Base-by-base conservation (phyloP, 805 yeast species). In the Kazachstania taianensis region DNA sequence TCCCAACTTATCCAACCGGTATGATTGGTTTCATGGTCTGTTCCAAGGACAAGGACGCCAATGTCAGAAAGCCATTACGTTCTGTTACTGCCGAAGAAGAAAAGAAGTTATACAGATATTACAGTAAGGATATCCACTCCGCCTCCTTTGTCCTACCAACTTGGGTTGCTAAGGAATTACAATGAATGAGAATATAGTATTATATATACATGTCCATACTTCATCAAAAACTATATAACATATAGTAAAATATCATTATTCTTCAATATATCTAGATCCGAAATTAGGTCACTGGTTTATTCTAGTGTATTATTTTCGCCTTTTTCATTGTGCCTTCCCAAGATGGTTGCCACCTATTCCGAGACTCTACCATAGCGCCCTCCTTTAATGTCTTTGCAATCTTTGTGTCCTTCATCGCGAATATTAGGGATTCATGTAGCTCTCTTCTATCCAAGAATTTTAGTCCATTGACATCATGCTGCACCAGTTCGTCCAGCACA, bases 11-110 rank as follows among this genome's bases (percentile, higher is more conserved):
- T 57, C 95, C 98, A 45, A 78, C 95, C 14, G 98, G 98, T 45
- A 94, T 86, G 61, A 81, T 89, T 54, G 98, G 97, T n/a, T 84
- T 92, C 66, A 84, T 89, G 95, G 87, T 89, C 41, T 87, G 96
- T 62, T 72, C 80, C 44, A 89, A 86, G 67, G 81, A 82, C 55
- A 57, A 72, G 12, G 49, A 61, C 18, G 76, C 78, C 33, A 67
- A 79, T 44, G 81, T 89, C 40, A 69, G 63, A 50, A 67, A 61
- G 45, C 96, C 97, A 33, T 46, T 73, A 43, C 75, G 96, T 61
- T 65, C 69, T 22, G 63, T 81, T 59, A 58, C 74, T 36, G 72
- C 66, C 30, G 78, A 70, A 40, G 72, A 73, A 43, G 94, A 82
- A 56, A 62, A 55, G 18, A 65, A 75, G 59, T 57, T 80, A 52